Evolutionary conservation across 1,284 basidiomycete genomes (phyloP), one percentile per base, ranked within the genome.

Genomic region (Apiotrichum veenhuisii): DNA sequence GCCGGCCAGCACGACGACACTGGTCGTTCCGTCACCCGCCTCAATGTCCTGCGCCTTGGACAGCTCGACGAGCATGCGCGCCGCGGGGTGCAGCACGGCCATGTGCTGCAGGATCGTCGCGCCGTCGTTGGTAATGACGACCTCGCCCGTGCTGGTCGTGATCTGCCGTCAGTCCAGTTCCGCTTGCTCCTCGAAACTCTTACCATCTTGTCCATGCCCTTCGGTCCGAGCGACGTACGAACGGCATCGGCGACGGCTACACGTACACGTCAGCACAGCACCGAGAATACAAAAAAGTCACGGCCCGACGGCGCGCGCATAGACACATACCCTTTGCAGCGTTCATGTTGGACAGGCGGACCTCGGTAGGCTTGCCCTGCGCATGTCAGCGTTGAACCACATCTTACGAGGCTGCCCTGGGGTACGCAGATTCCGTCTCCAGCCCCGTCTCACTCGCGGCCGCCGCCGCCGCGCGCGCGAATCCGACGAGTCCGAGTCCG

Each of bases 141-240:
- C 91, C 74, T 98, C 94, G 65, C 95, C 95, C 75, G 90, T 92
- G 7, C 91, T 80, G 7, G 95, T 98, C 85, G 97, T 93, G 74
- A 99, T 98, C 94, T 97, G 71, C 44, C 59, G 45, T 52, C 37
- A 52, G 53, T 26, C 17, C 2, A n/a, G 15, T 17, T 18, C n/a
- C n/a, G n/a, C n/a, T n/a, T n/a, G n/a, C n/a, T n/a, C n/a, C 22
- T 55, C 9, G 33, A 14, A 23, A 33, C 10, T 20, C 80, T 62
- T 68, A 89, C 93, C 94, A 97, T 97, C 82, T 97, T 98, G 81
- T 98, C 96, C 96, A 98, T 98, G 65, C 96, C 96, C 78, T 91
- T 87, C 46, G 96, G 96, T 20, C 96, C 96, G 63, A 99, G 80
- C 51, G 93, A 97, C 50, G 96, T 98, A 70, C 96, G 83, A 37